Conservation (phyloP, 2,329 filamentous ascomycete genomes). For the Biscogniauxia sp. region DNA sequence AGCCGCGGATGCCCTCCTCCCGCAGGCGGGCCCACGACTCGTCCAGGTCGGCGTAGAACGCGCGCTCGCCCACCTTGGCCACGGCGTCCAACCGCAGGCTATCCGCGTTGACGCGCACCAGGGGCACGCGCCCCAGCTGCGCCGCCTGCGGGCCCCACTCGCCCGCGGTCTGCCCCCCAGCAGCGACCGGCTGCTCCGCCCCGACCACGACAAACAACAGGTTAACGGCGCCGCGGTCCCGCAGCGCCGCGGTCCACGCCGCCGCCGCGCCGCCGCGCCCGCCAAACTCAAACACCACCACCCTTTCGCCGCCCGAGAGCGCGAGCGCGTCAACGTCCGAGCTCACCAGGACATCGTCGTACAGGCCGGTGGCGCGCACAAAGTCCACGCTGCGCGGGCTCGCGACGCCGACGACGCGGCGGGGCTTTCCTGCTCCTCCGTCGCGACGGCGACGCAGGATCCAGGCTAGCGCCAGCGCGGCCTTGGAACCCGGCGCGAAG, state of each 20-base stretch:
- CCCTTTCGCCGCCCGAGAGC: slow-evolving; percentile 7
- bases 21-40: slow-evolving; percentile 21
- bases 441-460: slow-evolving; percentile 12
- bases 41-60: slow-evolving; percentile 19
- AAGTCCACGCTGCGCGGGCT: slow-evolving; percentile 26
- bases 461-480: slow-evolving; percentile 21
- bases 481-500: slow-evolving; percentile 31
- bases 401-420: slow-evolving; percentile 23
- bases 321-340: slow-evolving; percentile 13
- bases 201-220: too few relatives aligned
- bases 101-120: slow-evolving; percentile 20
- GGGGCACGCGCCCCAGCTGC: slow-evolving; percentile 2
- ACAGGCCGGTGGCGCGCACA: slow-evolving; percentile 23
- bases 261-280: slow-evolving; percentile 21
- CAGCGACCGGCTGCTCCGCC: too few relatives aligned
- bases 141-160: slow-evolving; percentile 4
- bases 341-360: slow-evolving; percentile 21
- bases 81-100: slow-evolving; percentile 24
- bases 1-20: slow-evolving; percentile 19
- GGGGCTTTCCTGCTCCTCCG: slow-evolving; percentile 9
- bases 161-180: slow-evolving; percentile 1
- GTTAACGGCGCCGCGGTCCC: too few relatives aligned
- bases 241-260: slow-evolving; percentile 22
- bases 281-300: slow-evolving; percentile 31
- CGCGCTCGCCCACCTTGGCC: slow-evolving; percentile 20